phyloP scores from a whole-genome alignment of 805 yeast genomes.

The Candida lessepsii region DNA sequence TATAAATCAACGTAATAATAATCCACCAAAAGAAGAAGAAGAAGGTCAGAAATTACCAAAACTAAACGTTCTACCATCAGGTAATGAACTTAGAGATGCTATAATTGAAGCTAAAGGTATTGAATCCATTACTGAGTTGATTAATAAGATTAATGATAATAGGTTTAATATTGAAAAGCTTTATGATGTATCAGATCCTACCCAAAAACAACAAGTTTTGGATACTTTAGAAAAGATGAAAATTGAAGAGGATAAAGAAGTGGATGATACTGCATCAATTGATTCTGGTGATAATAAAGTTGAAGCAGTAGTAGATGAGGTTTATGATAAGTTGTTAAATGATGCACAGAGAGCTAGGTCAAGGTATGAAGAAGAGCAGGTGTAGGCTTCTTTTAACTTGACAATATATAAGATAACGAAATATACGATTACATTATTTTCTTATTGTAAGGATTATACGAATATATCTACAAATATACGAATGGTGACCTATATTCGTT shows the following conservation, averaged over 20 bases:
- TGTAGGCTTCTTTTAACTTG: too few species aligned
- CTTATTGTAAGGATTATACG: too few species aligned
- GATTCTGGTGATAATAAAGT: conserved; percentile 21
- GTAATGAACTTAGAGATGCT: conserved; percentile 54
- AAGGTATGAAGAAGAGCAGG: conserved; percentile 21
- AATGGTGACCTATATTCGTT: too few species aligned
- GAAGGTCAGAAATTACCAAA: conserved; percentile 23
- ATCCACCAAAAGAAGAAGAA: conserved; percentile 6
- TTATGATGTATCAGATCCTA: conserved; percentile 29
- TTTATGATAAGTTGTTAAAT: conserved; percentile 67
- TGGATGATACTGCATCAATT: conserved; percentile 25
- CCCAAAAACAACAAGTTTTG: conserved; percentile 20
- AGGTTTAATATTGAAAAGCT: conserved; percentile 50
- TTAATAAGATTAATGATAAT: conserved; percentile 60
- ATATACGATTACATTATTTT: background rate
- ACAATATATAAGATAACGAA: conserved; percentile 1
- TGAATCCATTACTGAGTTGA: conserved; percentile 64
- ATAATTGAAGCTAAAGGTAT: conserved; percentile 76
- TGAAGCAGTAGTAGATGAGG: conserved; percentile 61
- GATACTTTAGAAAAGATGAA: conserved; percentile 16
- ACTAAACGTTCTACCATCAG: conserved; percentile 49
- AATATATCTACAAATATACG: too few species aligned
- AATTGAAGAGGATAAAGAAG: conserved; percentile 18
- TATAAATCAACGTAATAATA: conserved; percentile 57
- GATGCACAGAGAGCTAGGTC: conserved; percentile 66